A percentile compares a stretch with the other conserved stretches of the same genome.
Conservation (phyloP, 129 eudicot genomes). For the Arctium lappa region DNA sequence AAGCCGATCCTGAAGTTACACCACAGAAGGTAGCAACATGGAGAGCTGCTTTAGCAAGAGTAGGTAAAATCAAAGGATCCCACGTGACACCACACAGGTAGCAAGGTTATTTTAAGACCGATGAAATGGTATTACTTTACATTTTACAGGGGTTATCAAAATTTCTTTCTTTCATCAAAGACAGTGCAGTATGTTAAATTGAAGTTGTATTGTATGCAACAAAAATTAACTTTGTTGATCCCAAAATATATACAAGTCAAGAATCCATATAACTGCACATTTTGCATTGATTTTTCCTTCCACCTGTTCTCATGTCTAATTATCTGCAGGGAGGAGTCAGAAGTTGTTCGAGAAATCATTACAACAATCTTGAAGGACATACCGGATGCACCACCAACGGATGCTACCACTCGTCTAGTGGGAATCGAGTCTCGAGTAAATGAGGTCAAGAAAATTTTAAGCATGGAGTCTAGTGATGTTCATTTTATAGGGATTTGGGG, state of each 20-base stretch:
- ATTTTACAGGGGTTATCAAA: neutral
- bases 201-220: neutral
- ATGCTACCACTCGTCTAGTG: neutral
- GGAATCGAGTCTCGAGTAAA: neutral
- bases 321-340: conserved; percentile 2
- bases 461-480: neutral
- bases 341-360: neutral
- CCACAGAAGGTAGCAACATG: neutral
- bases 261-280: neutral
- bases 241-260: neutral
- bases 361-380: neutral
- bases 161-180: neutral
- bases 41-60: conserved; percentile 6
- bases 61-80: neutral
- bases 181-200: neutral
- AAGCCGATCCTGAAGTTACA: neutral
- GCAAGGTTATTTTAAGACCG: neutral
- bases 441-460: neutral
- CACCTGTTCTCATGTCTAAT: neutral
- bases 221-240: neutral
- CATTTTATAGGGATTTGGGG: conserved; percentile 22
- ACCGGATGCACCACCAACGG: neutral
- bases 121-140: neutral
- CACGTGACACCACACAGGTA: neutral
- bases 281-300: neutral